phyloP scores from a whole-genome alignment of 73 alveolate genomes.

The Urostyla sp. region DNA sequence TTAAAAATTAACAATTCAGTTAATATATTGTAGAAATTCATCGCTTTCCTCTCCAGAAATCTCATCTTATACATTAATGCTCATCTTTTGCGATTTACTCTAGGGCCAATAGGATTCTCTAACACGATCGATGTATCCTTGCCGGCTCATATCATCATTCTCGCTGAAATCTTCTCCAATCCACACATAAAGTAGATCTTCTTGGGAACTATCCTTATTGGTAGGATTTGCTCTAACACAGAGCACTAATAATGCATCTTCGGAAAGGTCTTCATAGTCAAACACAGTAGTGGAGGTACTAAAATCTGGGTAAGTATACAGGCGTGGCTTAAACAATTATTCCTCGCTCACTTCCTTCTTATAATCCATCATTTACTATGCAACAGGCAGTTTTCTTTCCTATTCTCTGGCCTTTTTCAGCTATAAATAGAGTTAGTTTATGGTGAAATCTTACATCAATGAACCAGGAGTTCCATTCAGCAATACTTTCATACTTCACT shows the following conservation, averaged over 20 bases:
- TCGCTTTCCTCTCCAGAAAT: constrained; percentile 56
- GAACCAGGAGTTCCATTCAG: constrained; percentile 77
- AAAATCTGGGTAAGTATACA: constrained; percentile 59
- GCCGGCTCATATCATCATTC: constrained; percentile 26
- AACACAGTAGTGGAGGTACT: constrained; percentile 46
- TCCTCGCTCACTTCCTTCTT: constrained; percentile 53
- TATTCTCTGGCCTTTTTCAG: constrained; percentile 9
- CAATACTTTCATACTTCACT: constrained; percentile 39
- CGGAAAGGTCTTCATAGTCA: constrained; percentile 74
- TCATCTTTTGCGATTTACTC: too few relatives aligned
- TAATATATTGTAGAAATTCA: constrained; percentile 60
- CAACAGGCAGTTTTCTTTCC: constrained; percentile 57
- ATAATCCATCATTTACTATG: constrained; percentile 58
- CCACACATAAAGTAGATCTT: constrained; percentile 57
- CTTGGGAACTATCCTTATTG: constrained; percentile 42
- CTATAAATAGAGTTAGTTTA: background rate
- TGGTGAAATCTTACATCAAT: constrained; percentile 25
- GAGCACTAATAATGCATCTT: constrained; percentile 56
- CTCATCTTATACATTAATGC: constrained; percentile 37
- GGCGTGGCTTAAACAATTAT: constrained; percentile 57
- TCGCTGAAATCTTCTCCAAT: constrained; percentile 54
- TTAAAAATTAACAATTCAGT: too few relatives aligned
- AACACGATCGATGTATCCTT: too few relatives aligned
- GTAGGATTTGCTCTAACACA: constrained; percentile 63
- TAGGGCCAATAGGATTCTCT: too few relatives aligned